phyloP scores from a whole-genome alignment of 208 protist genomes.

The Trypanosoma melophagium region DNA sequence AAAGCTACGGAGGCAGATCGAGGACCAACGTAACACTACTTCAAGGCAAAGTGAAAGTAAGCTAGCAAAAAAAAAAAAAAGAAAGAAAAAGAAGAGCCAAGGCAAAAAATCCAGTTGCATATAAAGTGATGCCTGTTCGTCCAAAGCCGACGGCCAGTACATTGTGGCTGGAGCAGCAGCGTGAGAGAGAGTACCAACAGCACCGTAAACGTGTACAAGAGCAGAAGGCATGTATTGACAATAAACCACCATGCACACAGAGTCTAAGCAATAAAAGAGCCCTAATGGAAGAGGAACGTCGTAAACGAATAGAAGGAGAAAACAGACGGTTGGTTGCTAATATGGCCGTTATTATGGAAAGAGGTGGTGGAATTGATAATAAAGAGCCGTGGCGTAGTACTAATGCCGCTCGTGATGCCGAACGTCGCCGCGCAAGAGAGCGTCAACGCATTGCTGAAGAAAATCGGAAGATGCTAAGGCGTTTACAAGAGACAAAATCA shows the following conservation, averaged over 20 bases:
- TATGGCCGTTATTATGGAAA: constrained; percentile 70
- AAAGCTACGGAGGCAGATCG: too few species aligned
- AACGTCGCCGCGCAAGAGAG: constrained; percentile 38
- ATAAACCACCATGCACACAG: constrained; percentile 35
- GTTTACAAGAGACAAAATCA: constrained; percentile 43
- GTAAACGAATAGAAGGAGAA: constrained; percentile 43
- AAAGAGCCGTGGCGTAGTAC: constrained; percentile 54
- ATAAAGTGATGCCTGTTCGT: constrained; percentile 12
- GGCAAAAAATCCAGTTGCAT: too few species aligned
- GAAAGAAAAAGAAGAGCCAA: too few species aligned
- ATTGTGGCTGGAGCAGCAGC: constrained; percentile 41
- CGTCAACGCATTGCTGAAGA: constrained; percentile 47
- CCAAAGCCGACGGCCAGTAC: constrained; percentile 13
- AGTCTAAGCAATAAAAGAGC: constrained; percentile 37
- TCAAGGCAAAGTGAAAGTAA: too few species aligned
- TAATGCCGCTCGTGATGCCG: constrained; percentile 43
- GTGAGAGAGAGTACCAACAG: constrained; percentile 43
- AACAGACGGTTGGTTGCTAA: constrained; percentile 59
- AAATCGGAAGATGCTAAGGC: constrained; percentile 54
- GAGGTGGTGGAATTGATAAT: constrained; percentile 60
- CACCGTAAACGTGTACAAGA: constrained; percentile 56
- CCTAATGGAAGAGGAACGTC: constrained; percentile 35
- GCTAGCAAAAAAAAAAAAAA: too few species aligned
- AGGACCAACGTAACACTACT: too few species aligned
- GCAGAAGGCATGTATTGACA: constrained; percentile 50